phyloP scores from a whole-genome alignment of 2,329 filamentous ascomycete species.

The Alternaria triticina region DNA sequence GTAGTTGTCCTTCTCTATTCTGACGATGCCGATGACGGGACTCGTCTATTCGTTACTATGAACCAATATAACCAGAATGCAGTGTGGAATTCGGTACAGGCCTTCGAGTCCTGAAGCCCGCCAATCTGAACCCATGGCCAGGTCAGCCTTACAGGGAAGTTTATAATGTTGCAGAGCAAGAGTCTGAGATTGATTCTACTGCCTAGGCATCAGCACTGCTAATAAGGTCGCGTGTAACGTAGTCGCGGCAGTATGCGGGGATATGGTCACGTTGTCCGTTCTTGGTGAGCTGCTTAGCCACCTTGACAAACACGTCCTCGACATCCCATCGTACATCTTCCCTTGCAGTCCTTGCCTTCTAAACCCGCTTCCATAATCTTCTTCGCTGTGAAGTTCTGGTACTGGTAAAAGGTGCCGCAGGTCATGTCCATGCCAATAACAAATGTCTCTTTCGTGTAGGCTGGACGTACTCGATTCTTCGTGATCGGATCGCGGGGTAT shows the following conservation, averaged over 20 bases:
- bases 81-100: not conserved
- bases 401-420: no score
- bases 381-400: no score
- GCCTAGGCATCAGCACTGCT: not conserved
- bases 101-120: not conserved
- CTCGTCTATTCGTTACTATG: not conserved
- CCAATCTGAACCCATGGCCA: not conserved
- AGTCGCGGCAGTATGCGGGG: not conserved
- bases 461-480: no score
- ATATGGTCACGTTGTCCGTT: no score
- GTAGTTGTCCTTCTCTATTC: not conserved
- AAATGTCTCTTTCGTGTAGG: no score
- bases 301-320: no score
- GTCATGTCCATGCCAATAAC: no score
- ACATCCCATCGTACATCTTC: no score
- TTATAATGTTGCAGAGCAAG: not conserved
- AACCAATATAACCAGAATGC: not conserved
- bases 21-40: not conserved
- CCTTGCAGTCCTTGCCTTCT: no score
- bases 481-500: no score
- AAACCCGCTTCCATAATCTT: no score
- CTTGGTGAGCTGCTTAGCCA: no score
- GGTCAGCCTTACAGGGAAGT: not conserved
- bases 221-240: not conserved
- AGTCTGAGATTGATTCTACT: not conserved